Evolutionary conservation across 176 grass and related monocot genomes (phyloP), one percentile per base, ranked within the genome.

Genomic region (Phoenix roebelenii): DNA sequence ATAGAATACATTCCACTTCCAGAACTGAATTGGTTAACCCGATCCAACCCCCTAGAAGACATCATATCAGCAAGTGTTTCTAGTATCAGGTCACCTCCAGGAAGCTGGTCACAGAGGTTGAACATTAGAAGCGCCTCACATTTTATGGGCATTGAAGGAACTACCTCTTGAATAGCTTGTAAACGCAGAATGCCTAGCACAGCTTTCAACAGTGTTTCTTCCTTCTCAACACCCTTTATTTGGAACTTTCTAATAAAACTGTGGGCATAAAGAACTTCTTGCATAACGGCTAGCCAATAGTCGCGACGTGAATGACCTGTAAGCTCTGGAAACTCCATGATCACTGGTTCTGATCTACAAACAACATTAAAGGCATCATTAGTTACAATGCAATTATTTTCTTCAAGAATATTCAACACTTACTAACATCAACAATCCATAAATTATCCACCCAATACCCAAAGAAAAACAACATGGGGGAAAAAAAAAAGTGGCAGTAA

Each of bases 291-390:
- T 51, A 97, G 67, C 92, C 92, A 97, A 74, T 91, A 91, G 74
- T 97, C 92, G 62, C 92, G 87, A 16, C 87, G 86, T 9, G 81
- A 97, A 78, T 97, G 87, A 17, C 92, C 92, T 62, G 87, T 69
- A 63, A 97, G 68, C 74, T 97, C 92, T 50, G 92, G 80, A 60
- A 97, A 97, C 72, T 91, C 92, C 85, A 97, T 83, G 75, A 87
- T 77, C 51, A 82, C 83, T 44, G 92, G 83, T 65, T 97, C 92
- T 62, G 84, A 77, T 76, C 92, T 97, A 82, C 57, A 91, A 67
- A 64, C 15, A 52, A 57, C 19, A 59, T 51, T 49, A 24, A 23
- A 54, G 18, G 35, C 30, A 15, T 16, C 29, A 50, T 18, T 48
- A 79, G 50, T 44, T 44, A 44, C 35, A 44, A 12, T 12, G 9